Evolutionary conservation across 108 stramenopile genomes (phyloP).

Genomic region (Cyclotella baltica): DNA sequence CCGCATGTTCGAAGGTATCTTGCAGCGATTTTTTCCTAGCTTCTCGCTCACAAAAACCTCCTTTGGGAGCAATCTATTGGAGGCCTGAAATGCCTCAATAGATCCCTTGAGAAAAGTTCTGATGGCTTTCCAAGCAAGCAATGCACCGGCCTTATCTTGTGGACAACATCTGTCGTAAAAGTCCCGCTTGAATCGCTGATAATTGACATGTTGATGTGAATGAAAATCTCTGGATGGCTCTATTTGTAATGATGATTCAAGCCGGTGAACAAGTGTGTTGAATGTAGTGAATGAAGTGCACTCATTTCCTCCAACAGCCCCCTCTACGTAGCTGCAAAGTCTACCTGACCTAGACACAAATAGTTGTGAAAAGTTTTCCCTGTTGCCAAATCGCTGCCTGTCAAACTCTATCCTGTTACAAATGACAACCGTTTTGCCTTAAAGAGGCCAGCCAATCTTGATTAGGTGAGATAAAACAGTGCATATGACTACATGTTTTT

Average conservation of each 20-base stretch:
- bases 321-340: constrained; percentile 58
- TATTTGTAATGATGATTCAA: background rate
- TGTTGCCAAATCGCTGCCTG: too few relatives aligned
- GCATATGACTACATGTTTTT: too few relatives aligned
- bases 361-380: background rate
- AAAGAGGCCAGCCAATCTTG: too few relatives aligned
- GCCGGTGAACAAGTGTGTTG: background rate
- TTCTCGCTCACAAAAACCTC: too few relatives aligned
- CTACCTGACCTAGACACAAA: constrained; percentile 55
- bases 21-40: constrained; percentile 56
- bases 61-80: too few relatives aligned
- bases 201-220: background rate
- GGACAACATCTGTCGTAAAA: constrained; percentile 13
- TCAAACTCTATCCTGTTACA: too few relatives aligned
- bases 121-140: constrained; percentile 67
- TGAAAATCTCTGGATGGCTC: background rate
- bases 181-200: constrained; percentile 35
- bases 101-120: too few relatives aligned
- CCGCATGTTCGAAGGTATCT: constrained; percentile 41
- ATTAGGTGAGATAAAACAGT: too few relatives aligned
- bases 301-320: constrained; percentile 27
- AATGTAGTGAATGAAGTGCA: constrained; percentile 38
- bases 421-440: too few relatives aligned
- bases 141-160: constrained; percentile 38
- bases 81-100: too few relatives aligned